phyloP scores from a whole-genome alignment of 208 protist species.

The Trichomonas tenax region DNA sequence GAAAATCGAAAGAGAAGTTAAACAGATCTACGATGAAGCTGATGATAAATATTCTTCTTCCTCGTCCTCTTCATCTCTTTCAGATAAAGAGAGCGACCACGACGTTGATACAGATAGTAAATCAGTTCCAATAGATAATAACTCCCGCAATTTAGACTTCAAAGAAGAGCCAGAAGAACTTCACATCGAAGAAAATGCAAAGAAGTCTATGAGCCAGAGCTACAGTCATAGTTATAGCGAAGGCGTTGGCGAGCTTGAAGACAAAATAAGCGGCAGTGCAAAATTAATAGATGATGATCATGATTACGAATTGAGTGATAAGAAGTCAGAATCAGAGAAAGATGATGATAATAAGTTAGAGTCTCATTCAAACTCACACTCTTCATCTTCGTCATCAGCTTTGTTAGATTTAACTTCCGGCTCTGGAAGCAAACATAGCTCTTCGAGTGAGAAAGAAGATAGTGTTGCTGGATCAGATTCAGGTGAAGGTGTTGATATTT shows the following conservation, averaged over 20 bases:
- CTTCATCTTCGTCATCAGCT: background rate
- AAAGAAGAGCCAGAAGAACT: background rate
- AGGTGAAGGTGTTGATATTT: too few relatives aligned
- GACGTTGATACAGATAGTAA: background rate
- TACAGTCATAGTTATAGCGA: background rate
- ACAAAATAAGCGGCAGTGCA: background rate
- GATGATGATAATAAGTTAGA: too few relatives aligned
- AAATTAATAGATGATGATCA: background rate
- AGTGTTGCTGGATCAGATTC: too few relatives aligned
- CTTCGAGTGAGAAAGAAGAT: too few relatives aligned
- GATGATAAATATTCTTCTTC: background rate
- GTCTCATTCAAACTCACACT: too few relatives aligned
- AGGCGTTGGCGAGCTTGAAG: too few relatives aligned
- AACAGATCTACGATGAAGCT: background rate
- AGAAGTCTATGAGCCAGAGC: background rate
- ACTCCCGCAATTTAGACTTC: background rate
- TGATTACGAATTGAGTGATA: background rate
- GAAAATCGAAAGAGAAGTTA: background rate
- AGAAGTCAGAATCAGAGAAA: background rate
- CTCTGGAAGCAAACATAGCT: too few relatives aligned
- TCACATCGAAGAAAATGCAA: background rate
- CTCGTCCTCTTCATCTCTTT: too few relatives aligned
- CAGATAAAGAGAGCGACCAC: background rate
- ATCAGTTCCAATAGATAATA: too few relatives aligned
- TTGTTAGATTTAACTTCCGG: background rate